A percentile compares a stretch with the other conserved stretches of the same genome.
These are phyloP conservation scores for Striga hermonthica DNA, from an alignment of 305 asterid species.

Conservation along the genomic window DNA sequence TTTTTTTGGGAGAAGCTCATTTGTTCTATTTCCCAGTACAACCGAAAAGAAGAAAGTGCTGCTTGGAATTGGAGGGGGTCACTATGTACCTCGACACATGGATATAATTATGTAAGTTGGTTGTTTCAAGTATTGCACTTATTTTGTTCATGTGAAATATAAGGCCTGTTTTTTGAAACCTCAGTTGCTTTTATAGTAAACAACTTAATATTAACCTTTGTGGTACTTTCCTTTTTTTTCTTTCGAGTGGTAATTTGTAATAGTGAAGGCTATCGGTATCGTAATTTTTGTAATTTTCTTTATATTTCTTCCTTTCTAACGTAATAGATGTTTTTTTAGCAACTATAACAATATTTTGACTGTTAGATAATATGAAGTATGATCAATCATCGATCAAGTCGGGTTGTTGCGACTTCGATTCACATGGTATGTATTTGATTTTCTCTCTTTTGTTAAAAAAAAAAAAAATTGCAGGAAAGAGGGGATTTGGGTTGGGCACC, in stretches of 20 bases:
- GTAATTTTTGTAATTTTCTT: not conserved
- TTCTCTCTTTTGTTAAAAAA: conserved; percentile 22
- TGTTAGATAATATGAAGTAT: no score
- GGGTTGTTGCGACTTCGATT: not conserved
- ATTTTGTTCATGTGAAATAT: not conserved
- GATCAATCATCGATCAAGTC: not conserved
- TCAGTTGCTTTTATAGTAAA: no score
- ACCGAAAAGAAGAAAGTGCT: conserved; percentile 62
- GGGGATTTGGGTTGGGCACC: conserved; percentile 84
- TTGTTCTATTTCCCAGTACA: conserved; percentile 33
- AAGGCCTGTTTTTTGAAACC: not conserved
- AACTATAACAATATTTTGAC: no score
- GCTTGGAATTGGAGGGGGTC: conserved; percentile 97
- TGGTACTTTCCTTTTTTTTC: not conserved
- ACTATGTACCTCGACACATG: conserved; percentile 94
- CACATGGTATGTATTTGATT: no score
- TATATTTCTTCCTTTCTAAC: no score
- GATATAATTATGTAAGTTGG: conserved; percentile 72
- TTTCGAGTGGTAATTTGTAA: not conserved
- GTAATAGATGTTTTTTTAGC: no score
- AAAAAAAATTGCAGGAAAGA: conserved; percentile 48
- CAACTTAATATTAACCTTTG: not conserved
- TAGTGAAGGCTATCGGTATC: not conserved
- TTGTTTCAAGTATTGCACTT: conserved; percentile 6
- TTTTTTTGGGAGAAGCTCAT: not conserved